A percentile compares a stretch with the other conserved stretches of the same genome.
These are phyloP conservation scores for Graphilbum ipis-grandicollis DNA, from an alignment of 2,329 filamentous ascomycete species.

Conservation along the genomic window DNA sequence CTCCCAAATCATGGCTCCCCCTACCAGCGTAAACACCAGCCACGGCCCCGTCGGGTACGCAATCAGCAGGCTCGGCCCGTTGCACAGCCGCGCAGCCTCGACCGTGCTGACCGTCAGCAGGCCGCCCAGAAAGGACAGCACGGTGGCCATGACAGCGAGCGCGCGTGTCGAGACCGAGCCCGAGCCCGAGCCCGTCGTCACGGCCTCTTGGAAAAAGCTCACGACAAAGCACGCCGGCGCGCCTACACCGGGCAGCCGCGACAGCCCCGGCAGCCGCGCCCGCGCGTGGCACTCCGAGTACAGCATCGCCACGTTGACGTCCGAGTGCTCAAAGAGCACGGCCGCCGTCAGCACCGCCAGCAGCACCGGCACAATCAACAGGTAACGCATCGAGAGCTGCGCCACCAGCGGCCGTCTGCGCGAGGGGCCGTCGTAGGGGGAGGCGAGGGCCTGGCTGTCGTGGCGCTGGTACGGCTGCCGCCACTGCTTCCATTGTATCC, in stretches of 20 bases:
- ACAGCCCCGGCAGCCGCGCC: conserved; percentile 25
- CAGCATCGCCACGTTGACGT: conserved; percentile 32
- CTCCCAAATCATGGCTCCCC: conserved; percentile 33
- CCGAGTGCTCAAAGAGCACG: conserved; percentile 26
- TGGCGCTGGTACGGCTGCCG: too few species aligned
- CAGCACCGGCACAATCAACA: conserved; percentile 31
- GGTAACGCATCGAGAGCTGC: conserved; percentile 22
- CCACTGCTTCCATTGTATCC: too few species aligned
- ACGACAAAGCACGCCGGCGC: conserved; percentile 30
- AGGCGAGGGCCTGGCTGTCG: too few species aligned
- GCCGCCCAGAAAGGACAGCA: conserved; percentile 26
- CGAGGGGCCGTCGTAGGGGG: neutral
- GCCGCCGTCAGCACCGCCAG: conserved; percentile 24
- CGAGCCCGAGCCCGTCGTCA: conserved; percentile 14
- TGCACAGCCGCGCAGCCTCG: conserved; percentile 27
- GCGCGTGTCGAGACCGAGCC: too few species aligned
- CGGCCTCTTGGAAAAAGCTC: conserved; percentile 28
- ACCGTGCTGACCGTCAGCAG: conserved; percentile 31
- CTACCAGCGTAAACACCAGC: conserved; percentile 30
- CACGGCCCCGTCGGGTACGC: conserved; percentile 20
- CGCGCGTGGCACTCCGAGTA: conserved; percentile 35
- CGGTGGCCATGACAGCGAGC: conserved; percentile 21
- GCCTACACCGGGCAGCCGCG: conserved; percentile 26
- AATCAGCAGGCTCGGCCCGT: conserved; percentile 14
- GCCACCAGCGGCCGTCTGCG: conserved; percentile 5